These are phyloP conservation scores for Curvularia eragrostidis DNA, from an alignment of 2,329 filamentous ascomycete genomes.

Conservation along the genomic window DNA sequence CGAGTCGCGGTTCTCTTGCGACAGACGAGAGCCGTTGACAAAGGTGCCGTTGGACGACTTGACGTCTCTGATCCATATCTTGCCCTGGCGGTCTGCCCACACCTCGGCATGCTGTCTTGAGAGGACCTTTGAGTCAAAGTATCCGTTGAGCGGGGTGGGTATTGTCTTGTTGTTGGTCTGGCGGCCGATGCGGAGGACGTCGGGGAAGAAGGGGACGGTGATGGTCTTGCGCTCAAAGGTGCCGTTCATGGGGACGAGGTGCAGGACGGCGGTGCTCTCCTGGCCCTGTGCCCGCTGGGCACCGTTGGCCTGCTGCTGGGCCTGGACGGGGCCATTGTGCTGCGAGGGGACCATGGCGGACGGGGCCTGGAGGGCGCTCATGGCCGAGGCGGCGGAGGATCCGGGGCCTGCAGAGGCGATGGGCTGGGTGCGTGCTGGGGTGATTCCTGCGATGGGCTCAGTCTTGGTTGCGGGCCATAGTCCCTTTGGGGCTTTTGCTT, in stretches of 20 bases:
- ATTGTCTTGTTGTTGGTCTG: conserved; percentile 98
- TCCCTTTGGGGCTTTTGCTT: conserved; percentile 60
- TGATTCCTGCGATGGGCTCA: conserved; percentile 68
- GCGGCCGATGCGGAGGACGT: conserved; percentile 90
- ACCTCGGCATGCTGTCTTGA: conserved; percentile 96
- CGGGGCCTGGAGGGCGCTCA: conserved; percentile 68
- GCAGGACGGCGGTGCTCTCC: conserved; percentile 78
- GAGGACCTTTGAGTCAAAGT: conserved; percentile 97
- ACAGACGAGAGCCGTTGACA: conserved; percentile 89
- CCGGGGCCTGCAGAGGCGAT: conserved; percentile 65
- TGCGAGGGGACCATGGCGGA: conserved; percentile 71
- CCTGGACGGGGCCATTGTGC: conserved; percentile 67
- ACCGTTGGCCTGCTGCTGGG: conserved; percentile 64
- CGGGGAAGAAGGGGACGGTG: conserved; percentile 88
- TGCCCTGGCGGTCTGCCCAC: conserved; percentile 83
- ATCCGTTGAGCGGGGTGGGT: conserved; percentile 89
- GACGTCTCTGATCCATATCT: conserved; percentile 95
- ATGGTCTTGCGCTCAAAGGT: conserved; percentile 98
- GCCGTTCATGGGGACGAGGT: conserved; percentile 88
- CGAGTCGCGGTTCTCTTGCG: conserved; percentile 93
- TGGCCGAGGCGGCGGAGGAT: conserved; percentile 65
- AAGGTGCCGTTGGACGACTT: conserved; percentile 99
- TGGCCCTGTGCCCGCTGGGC: conserved; percentile 53
- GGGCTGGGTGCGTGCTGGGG: conserved; percentile 67
- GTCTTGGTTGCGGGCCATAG: conserved; percentile 71